Evolutionary conservation across 1,284 basidiomycete genomes (phyloP).

Genomic region (Ceraceosorus bombacis): DNA sequence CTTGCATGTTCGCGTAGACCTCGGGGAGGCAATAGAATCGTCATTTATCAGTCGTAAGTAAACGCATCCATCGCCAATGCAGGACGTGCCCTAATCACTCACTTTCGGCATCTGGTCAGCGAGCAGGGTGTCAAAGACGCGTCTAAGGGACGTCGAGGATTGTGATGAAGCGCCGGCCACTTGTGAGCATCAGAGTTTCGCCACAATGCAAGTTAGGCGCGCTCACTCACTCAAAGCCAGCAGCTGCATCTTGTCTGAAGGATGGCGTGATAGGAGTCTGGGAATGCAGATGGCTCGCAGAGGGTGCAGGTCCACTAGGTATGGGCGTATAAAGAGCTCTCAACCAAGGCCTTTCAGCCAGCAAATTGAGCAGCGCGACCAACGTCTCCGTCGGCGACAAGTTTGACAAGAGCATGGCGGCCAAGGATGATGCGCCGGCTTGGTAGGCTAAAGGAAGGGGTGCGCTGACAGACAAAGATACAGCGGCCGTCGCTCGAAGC

Average conservation of each 20-base stretch:
- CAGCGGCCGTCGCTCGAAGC: conserved; percentile 38
- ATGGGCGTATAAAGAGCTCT: conserved; percentile 25
- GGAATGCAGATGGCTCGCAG: neutral
- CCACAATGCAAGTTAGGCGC: too few species aligned
- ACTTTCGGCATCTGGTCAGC: conserved; percentile 91
- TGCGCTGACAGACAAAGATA: too few species aligned
- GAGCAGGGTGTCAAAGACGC: conserved; percentile 83
- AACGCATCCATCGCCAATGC: neutral
- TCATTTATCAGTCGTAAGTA: neutral
- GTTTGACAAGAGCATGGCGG: conserved; percentile 81
- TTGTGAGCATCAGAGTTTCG: neutral
- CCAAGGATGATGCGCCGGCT: conserved; percentile 53
- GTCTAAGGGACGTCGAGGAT: conserved; percentile 40
- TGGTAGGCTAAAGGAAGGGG: conserved; percentile 19
- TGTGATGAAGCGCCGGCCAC: neutral
- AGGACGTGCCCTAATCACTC: conserved; percentile 30
- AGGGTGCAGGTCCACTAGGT: neutral
- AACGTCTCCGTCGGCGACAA: conserved; percentile 70
- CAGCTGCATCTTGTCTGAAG: neutral
- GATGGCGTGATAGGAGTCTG: neutral
- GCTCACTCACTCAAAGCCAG: neutral
- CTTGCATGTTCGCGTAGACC: conserved; percentile 39
- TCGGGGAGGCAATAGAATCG: neutral
- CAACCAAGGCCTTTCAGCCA: conserved; percentile 36
- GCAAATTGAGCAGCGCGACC: conserved; percentile 74